phyloP scores from a whole-genome alignment of 164 flowering plant genomes.

The Umbilicus rupestris region DNA sequence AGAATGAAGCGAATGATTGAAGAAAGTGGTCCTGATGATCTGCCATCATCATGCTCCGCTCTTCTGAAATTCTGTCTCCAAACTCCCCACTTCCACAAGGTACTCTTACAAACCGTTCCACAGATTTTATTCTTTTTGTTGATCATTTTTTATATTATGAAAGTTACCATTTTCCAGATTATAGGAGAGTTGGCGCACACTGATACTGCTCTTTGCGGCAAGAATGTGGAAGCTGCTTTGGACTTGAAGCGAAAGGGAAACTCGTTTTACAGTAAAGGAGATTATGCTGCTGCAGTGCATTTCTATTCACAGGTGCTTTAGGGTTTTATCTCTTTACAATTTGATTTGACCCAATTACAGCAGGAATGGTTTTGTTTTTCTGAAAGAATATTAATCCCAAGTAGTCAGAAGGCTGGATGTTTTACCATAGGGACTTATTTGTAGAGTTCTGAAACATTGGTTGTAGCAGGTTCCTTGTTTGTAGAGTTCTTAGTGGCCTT shows the following conservation, averaged over 20 bases:
- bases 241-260: slow-evolving; percentile 64
- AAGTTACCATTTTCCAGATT: slow-evolving; percentile 20
- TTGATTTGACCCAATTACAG: background rate
- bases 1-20: slow-evolving; percentile 30
- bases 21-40: slow-evolving; percentile 30
- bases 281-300: slow-evolving; percentile 40
- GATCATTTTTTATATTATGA: background rate
- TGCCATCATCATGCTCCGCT: slow-evolving; percentile 42
- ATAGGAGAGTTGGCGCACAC: slow-evolving; percentile 44
- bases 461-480: background rate
- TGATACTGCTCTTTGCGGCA: slow-evolving; percentile 35
- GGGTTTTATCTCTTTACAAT: background rate
- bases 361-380: background rate
- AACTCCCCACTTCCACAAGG: slow-evolving; percentile 46
- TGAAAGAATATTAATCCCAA: no score
- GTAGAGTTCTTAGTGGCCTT: background rate
- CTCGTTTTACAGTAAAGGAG: slow-evolving; percentile 39
- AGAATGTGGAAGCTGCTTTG: slow-evolving; percentile 47
- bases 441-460: background rate
- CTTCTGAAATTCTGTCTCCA: slow-evolving; percentile 45
- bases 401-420: no score
- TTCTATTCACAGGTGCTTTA: slow-evolving; percentile 54
- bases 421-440: no score
- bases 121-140: background rate
- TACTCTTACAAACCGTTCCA: slow-evolving; percentile 4